Base-by-base conservation (phyloP, 305 asterid species). In the Rubia tinctorum region DNA sequence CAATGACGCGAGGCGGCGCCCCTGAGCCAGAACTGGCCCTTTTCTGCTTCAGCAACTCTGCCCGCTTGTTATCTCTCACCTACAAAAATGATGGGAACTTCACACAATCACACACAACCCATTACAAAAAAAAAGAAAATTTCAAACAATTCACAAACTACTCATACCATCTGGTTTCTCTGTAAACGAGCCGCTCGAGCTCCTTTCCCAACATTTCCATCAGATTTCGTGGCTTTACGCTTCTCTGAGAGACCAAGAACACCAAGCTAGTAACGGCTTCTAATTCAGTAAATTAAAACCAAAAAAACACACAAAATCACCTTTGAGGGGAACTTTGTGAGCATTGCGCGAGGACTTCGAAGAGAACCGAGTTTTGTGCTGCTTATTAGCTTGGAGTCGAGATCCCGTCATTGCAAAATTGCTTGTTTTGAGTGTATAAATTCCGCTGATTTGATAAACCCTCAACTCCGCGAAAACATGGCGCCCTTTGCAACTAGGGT, bases 181-280 rank as follows among this genome's bases (percentile, higher is more conserved):
- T 95, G 98, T 71, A n/a, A n/a, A n/a, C n/a, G n/a, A n/a, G n/a
- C n/a, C n/a, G 92, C 91, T 76, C 88, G 90, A 39, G 94, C 98
- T 77, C 93, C 97, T 82, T 90, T 90, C 42, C 68, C 79, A 69
- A 83, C 77, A 82, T 78, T 76, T 59, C 86, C 88, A 5, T 84
- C 87, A 11, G 93, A 77, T 79, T 86, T 92, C 17, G 86, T 63
- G 49, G 67, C 73, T n/a, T n/a, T 81, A 43, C 73, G 70, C 78
- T 83, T 95, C 42, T 88, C 99, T 95, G 79, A 73, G 6, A n/a
- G n/a, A n/a, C n/a, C n/a, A 23, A 6, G 59, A 44, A 55, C 8
- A 25, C 18, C 27, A 20, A 45, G 42, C 1, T n/a, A 34, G 14
- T 45, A 3, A 40, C 6, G 22, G 17, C 20, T 18, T 15, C 34